These are phyloP conservation scores for Sonneratia alba DNA, from an alignment of 345 rosid species.

Conservation along the genomic window DNA sequence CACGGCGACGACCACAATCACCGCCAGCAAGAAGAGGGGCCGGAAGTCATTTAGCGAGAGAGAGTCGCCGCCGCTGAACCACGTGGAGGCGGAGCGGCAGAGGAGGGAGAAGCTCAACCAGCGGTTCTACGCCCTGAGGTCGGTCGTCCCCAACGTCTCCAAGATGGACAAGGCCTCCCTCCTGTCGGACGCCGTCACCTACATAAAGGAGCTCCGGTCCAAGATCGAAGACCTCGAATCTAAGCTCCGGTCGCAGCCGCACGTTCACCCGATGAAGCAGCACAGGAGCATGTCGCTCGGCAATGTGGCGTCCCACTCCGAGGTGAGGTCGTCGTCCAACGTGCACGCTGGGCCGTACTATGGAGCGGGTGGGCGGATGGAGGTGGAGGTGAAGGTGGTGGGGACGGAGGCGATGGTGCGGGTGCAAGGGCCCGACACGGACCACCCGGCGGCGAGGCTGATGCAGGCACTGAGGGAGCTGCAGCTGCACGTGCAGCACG, in stretches of 20 bases:
- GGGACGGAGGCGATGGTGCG: constrained; percentile 44
- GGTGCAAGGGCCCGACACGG: constrained; percentile 27
- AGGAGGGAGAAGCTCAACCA: constrained; percentile 74
- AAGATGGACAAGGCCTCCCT: constrained; percentile 90
- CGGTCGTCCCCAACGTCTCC: constrained; percentile 81
- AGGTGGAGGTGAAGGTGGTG: constrained; percentile 42
- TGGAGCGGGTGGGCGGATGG: constrained; percentile 8
- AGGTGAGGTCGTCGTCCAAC: background rate
- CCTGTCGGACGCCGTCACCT: constrained; percentile 56
- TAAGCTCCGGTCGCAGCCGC: constrained; percentile 15
- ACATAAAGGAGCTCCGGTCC: constrained; percentile 55
- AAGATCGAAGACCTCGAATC: constrained; percentile 41
- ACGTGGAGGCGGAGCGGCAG: constrained; percentile 77
- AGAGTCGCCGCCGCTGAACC: constrained; percentile 29
- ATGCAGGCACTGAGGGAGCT: constrained; percentile 37
- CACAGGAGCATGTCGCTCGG: background rate
- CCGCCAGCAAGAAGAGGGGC: constrained; percentile 5
- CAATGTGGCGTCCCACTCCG: background rate
- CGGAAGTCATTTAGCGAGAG: constrained; percentile 30
- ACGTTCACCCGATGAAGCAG: too few species aligned
- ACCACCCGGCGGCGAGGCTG: constrained; percentile 39
- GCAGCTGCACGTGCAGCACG: constrained; percentile 35
- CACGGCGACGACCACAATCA: background rate
- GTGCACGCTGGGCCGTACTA: background rate
- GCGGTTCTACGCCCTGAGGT: constrained; percentile 63